These are phyloP conservation scores for Arthroderma uncinatum DNA, from an alignment of 2,329 filamentous ascomycete genomes.

Conservation along the genomic window DNA sequence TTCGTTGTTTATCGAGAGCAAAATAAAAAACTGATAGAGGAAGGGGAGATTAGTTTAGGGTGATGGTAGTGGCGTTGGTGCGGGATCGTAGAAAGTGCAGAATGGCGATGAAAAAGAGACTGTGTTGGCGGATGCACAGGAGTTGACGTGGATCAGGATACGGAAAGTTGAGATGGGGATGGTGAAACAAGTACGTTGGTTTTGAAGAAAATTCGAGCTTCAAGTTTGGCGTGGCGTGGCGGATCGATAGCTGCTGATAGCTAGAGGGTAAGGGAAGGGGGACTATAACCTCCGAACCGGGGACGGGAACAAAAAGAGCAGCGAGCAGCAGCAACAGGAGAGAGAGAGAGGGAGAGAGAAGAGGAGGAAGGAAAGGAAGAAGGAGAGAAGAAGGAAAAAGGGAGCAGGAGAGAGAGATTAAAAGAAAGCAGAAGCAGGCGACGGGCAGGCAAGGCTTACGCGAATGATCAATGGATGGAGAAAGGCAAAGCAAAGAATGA, in stretches of 20 bases:
- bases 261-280: conserved; percentile 12
- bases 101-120: conserved; percentile 9
- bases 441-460: conserved; percentile 4
- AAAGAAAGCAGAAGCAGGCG: conserved; percentile 7
- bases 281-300: conserved; percentile 3
- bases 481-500: conserved; percentile 6
- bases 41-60: background rate
- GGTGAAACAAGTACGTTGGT: conserved; percentile 6
- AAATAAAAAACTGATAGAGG: background rate
- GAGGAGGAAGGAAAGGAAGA: conserved; percentile 13
- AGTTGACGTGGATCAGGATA: background rate
- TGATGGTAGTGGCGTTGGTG: conserved; percentile 8
- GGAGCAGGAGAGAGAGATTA: conserved; percentile 12
- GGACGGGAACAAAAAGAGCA: conserved; percentile 15
- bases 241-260: conserved; percentile 19
- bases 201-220: conserved; percentile 4
- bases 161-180: conserved; percentile 9
- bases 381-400: conserved; percentile 11
- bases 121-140: conserved; percentile 3
- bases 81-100: conserved; percentile 15
- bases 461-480: conserved; percentile 7
- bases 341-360: conserved; percentile 13
- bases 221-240: conserved; percentile 9
- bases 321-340: conserved; percentile 18
- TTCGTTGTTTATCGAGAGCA: background rate